These are phyloP conservation scores for Cryphonectria radicalis DNA, from an alignment of 2,329 filamentous ascomycete genomes.

Conservation along the genomic window DNA sequence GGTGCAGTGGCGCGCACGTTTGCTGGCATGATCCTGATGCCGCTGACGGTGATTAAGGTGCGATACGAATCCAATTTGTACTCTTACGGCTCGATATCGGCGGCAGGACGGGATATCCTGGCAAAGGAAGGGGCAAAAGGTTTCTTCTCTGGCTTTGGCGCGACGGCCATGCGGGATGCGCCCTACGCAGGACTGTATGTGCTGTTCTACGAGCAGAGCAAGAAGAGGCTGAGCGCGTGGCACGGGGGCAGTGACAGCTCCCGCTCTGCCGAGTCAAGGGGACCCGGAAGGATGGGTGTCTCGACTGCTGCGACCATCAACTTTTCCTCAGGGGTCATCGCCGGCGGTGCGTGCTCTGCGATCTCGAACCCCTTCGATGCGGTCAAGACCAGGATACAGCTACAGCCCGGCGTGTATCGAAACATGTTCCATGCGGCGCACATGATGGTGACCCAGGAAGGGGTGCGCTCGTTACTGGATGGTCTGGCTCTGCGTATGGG, in stretches of 20 bases:
- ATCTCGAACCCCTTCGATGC: constrained; percentile 97
- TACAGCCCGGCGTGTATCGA: constrained; percentile 80
- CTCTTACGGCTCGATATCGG: constrained; percentile 74
- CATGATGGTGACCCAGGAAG: constrained; percentile 83
- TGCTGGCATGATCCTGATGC: constrained; percentile 92
- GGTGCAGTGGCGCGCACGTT: constrained; percentile 83
- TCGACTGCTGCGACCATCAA: constrained; percentile 72
- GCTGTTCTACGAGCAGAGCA: constrained; percentile 86
- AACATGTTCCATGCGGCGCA: constrained; percentile 80
- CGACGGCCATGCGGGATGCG: constrained; percentile 91
- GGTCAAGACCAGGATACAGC: constrained; percentile 91
- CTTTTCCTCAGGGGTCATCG: constrained; percentile 79
- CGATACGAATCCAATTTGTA: constrained; percentile 92
- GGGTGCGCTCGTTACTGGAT: constrained; percentile 78
- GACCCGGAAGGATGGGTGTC: constrained; percentile 37
- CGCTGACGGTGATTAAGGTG: constrained; percentile 94
- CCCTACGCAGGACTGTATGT: constrained; percentile 96
- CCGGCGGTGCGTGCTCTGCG: constrained; percentile 80
- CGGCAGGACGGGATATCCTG: constrained; percentile 76
- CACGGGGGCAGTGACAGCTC: constrained; percentile 19
- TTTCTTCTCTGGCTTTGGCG: constrained; percentile 93
- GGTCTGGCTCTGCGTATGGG: constrained; percentile 86
- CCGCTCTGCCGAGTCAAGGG: constrained; percentile 12
- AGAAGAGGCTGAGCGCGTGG: constrained; percentile 60
- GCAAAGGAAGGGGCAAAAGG: constrained; percentile 74